These are phyloP conservation scores for Tilletia indica DNA, from an alignment of 1,284 basidiomycete species.

Conservation along the genomic window DNA sequence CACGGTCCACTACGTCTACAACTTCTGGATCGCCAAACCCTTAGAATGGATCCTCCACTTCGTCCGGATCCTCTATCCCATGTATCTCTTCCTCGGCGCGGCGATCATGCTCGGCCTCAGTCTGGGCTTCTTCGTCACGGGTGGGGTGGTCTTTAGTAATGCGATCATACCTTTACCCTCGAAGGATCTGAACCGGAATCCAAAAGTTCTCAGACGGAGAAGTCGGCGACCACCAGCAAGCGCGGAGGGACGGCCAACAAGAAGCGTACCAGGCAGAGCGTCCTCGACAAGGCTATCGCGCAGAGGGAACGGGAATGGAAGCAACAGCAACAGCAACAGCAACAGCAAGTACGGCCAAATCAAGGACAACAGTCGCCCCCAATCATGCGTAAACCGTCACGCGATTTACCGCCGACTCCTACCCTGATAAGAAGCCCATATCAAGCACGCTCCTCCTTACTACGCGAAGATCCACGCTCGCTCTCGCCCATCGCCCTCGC, in stretches of 20 bases:
- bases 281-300: constrained; percentile 16
- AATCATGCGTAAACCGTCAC: background rate
- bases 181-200: background rate
- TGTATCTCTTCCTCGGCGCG: constrained; percentile 15
- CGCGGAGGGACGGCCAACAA: background rate
- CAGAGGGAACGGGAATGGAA: constrained; percentile 4
- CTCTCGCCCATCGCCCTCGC: constrained; percentile 6
- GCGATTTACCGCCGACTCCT: background rate
- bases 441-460: background rate
- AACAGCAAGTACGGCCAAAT: background rate
- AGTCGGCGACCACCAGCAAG: too few relatives aligned
- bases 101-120: background rate
- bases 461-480: background rate
- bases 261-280: constrained; percentile 6
- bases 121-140: constrained; percentile 13
- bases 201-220: too few relatives aligned
- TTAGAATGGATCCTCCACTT: background rate
- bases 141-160: constrained; percentile 3
- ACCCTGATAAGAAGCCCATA: background rate
- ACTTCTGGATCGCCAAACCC: constrained; percentile 2
- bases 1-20: constrained; percentile 6
- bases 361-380: background rate
- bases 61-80: background rate
- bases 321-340: background rate
- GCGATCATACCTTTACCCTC: background rate